Conservation (phyloP, 768 basidiomycete species). For the Lentinula guzmanii region DNA sequence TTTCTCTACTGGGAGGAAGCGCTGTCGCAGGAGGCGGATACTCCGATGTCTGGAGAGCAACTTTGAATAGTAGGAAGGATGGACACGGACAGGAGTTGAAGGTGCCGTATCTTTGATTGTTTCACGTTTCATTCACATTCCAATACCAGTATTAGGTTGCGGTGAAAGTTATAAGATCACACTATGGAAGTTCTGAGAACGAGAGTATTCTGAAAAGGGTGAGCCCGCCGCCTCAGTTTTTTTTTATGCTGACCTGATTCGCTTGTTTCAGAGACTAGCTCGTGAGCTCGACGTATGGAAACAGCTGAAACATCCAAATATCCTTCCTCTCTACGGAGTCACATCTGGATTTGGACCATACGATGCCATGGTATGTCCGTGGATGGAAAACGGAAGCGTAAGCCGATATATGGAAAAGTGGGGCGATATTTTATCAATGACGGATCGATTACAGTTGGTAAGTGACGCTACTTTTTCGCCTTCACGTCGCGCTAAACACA, state of each 20-base stretch:
- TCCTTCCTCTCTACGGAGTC: conserved; percentile 29
- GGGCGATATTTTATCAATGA: conserved; percentile 27
- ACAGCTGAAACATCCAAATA: conserved; percentile 30
- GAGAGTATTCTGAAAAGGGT: conserved; percentile 26
- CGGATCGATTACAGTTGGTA: conserved; percentile 29
- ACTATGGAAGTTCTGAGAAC: conserved; percentile 23
- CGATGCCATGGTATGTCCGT: conserved; percentile 33
- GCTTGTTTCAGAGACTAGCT: conserved; percentile 21
- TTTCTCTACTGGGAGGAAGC: conserved; percentile 13
- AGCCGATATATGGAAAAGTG: conserved; percentile 29
- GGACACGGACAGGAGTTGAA: conserved; percentile 7
- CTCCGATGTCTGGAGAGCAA: conserved; percentile 36
- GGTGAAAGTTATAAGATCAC: conserved; percentile 31
- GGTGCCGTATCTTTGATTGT: conserved; percentile 4
- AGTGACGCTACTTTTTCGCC: not conserved
- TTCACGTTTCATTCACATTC: not conserved
- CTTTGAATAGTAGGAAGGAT: conserved; percentile 24
- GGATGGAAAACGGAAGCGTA: conserved; percentile 33
- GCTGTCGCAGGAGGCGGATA: conserved; percentile 36
- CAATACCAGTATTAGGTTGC: conserved; percentile 20
- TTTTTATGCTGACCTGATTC: not conserved
- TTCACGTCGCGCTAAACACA: no score
- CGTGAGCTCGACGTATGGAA: conserved; percentile 33
- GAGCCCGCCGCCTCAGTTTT: not conserved
- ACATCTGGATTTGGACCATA: conserved; percentile 31